Evolutionary conservation across 2,329 filamentous ascomycete genomes (phyloP).

Genomic region (Alternaria rosae): DNA sequence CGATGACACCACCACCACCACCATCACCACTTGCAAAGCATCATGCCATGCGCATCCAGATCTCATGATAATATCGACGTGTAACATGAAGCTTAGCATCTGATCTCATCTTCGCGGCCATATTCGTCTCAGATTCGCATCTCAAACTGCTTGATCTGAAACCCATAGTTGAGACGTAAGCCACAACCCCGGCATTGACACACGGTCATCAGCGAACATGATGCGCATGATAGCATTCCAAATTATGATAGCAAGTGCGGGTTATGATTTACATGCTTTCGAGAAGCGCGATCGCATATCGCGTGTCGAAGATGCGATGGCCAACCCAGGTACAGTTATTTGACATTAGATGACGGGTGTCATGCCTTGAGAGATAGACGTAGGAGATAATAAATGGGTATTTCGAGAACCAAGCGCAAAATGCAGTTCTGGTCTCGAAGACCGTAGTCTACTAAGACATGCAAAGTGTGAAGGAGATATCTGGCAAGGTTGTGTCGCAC

Average conservation of each 20-base stretch:
- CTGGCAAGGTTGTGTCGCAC: slow-evolving; percentile 2
- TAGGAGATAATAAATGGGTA: slow-evolving; percentile 5
- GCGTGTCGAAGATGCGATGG: neutral
- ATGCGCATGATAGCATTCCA: slow-evolving; percentile 6
- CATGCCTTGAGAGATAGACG: neutral
- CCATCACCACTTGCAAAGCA: neutral
- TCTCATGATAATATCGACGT: neutral
- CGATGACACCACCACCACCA: neutral
- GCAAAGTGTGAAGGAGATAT: slow-evolving; percentile 1
- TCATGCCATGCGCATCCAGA: neutral
- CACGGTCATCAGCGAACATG: neutral
- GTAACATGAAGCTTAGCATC: neutral
- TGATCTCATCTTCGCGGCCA: neutral
- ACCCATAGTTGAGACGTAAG: slow-evolving; percentile 9
- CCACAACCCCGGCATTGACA: neutral
- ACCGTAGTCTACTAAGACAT: neutral
- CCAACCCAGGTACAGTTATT: neutral
- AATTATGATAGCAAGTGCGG: slow-evolving; percentile 3
- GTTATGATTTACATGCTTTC: neutral
- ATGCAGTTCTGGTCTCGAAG: neutral
- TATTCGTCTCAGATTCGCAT: neutral
- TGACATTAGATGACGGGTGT: neutral
- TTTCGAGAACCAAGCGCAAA: neutral
- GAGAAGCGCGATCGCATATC: neutral
- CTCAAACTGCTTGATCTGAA: slow-evolving; percentile 10